Base-by-base conservation (phyloP, 2,329 filamentous ascomycete species). In the Zasmidium cellare region DNA sequence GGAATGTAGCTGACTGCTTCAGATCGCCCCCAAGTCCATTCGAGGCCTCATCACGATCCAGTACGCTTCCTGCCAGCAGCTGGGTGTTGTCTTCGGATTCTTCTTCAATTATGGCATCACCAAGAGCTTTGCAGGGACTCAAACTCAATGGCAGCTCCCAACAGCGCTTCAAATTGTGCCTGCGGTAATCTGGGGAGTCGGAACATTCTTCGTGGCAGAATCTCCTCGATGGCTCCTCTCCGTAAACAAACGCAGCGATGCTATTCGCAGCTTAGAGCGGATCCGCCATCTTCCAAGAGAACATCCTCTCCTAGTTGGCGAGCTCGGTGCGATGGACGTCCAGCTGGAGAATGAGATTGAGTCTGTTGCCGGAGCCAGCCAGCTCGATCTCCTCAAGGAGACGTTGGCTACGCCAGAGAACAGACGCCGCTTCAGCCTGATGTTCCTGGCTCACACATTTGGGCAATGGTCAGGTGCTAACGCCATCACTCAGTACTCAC, bases 401-500 rank as follows among this genome's bases (percentile, higher is more conserved):
- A 41, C 35, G 7, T 16, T 41, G 7, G 7, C 6, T 14, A 41
- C 7, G 35, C 35, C 35, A n/a, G 16, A 41, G 35, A 41, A 41
- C n/a, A 6, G 7, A 41, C 35, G 35, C 3, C 35, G 35, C 7
- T 9, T 41, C 7, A 3, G 16, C 7, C 35, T 41, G 6, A 41
- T n/a, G 16, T 9, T 41, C 7, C 7, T n/a, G 6, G 35, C 35
- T 3, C 16, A 41, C n/a, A n/a, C 16, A 3, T n/a, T 41, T 23
- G 14, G 9, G 18, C 60, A 64, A 19, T 62, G 60, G 60, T 62
- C 60, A 0, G 62, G 62, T 1, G 62, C 62, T 2, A 64, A 62
- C 41, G 60, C 52, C 6, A 62, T 64, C 16, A 64, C 62, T 1
- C 60, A 62, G n/a, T 64, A 64, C 22, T 49, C 35, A 12, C 62